Conservation (phyloP, 352 stramenopile genomes). For the Phytopythium aichiense region DNA sequence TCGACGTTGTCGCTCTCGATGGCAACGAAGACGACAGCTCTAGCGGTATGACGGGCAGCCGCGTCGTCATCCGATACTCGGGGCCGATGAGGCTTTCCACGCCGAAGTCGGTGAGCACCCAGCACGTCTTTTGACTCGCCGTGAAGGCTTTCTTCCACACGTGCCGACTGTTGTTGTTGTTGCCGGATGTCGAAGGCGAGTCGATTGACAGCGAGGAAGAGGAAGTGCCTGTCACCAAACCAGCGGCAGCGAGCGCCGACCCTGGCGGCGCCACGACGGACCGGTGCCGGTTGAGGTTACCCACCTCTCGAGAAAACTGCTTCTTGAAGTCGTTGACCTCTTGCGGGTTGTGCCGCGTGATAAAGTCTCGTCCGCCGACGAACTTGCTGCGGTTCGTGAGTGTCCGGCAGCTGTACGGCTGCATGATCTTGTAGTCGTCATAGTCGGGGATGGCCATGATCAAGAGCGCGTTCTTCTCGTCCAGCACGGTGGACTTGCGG, state of each 20-base stretch:
- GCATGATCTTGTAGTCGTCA: constrained; percentile 72
- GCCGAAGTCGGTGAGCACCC: constrained; percentile 60
- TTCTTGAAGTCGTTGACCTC: constrained; percentile 75
- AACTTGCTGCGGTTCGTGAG: constrained; percentile 62
- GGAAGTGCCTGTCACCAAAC: constrained; percentile 17
- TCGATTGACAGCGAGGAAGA: constrained; percentile 10
- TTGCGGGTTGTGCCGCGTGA: constrained; percentile 69
- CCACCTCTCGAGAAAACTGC: constrained; percentile 65
- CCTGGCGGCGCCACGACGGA: constrained; percentile 50
- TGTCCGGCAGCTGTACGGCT: constrained; percentile 70
- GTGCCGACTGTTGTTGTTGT: constrained; percentile 9
- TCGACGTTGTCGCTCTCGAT: constrained; percentile 4
- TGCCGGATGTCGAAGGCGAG: constrained; percentile 16
- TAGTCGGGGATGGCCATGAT: constrained; percentile 74
- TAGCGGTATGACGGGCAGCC: constrained; percentile 30
- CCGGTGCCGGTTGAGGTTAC: constrained; percentile 58
- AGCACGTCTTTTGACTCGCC: constrained; percentile 49
- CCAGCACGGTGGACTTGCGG: constrained; percentile 62
- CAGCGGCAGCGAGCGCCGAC: constrained; percentile 16
- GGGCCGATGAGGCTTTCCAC: constrained; percentile 59
- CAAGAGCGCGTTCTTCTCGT: constrained; percentile 65
- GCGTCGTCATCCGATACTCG: constrained; percentile 56
- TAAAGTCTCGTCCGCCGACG: constrained; percentile 56
- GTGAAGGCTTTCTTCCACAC: constrained; percentile 53
- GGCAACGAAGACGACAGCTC: constrained; percentile 8